These are phyloP conservation scores for Spergularia bocconei DNA, from an alignment of 148 eudicot genomes.

Conservation along the genomic window DNA sequence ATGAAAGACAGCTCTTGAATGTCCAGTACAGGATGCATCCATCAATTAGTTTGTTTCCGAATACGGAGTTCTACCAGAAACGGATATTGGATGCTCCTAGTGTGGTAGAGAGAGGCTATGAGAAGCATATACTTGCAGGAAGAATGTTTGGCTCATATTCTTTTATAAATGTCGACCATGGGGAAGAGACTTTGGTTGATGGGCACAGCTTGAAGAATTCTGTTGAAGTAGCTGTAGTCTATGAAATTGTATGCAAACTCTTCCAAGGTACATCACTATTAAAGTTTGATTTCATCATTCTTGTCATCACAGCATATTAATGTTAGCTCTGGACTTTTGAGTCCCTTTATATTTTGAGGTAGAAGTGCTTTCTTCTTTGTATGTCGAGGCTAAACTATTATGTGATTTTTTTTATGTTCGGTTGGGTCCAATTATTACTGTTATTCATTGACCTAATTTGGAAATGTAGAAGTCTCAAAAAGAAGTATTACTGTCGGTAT, in stretches of 20 bases:
- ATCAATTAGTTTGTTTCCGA: conserved; percentile 55
- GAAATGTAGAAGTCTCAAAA: conserved; percentile 27
- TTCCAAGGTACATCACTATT: conserved; percentile 28
- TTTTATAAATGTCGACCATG: conserved; percentile 33
- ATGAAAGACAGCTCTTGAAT: conserved; percentile 42
- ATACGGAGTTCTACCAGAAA: conserved; percentile 31
- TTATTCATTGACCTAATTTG: neutral
- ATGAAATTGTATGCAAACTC: conserved; percentile 39
- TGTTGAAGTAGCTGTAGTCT: conserved; percentile 46
- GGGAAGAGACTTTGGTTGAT: conserved; percentile 31
- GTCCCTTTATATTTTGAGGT: no score
- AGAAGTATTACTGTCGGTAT: conserved; percentile 47
- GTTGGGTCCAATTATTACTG: neutral
- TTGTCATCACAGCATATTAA: neutral
- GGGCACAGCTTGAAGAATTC: conserved; percentile 38
- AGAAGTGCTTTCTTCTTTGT: neutral
- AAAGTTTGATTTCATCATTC: neutral
- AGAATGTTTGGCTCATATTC: conserved; percentile 34
- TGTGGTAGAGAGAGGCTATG: conserved; percentile 25
- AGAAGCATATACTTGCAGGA: conserved; percentile 20
- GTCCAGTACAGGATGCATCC: conserved; percentile 70
- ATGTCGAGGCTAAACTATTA: neutral
- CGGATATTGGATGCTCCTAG: conserved; percentile 33
- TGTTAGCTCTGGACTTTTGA: neutral
- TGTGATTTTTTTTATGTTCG: neutral